Evolutionary conservation across 2,329 filamentous ascomycete species (phyloP).

Genomic region (Fusarium pseudonygamai): DNA sequence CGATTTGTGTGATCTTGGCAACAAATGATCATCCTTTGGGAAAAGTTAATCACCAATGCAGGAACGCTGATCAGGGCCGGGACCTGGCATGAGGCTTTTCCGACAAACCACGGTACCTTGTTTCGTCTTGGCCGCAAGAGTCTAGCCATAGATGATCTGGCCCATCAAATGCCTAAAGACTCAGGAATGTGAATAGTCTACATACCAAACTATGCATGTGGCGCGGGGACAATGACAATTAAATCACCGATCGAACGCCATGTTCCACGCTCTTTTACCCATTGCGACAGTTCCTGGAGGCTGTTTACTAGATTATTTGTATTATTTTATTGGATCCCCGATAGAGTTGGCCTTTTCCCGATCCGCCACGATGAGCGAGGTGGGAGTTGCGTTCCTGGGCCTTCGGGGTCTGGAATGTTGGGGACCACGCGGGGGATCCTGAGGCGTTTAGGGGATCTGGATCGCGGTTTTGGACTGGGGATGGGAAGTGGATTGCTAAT

Average conservation of each 20-base stretch:
- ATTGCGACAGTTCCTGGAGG: background rate
- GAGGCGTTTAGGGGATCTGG: background rate
- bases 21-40: background rate
- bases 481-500: background rate
- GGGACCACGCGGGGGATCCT: background rate
- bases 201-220: conserved; percentile 8
- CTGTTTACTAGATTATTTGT: background rate
- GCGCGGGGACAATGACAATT: background rate
- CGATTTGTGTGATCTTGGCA: background rate
- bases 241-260: background rate
- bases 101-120: background rate
- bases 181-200: background rate
- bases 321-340: accelerated
- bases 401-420: background rate
- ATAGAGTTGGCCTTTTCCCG: background rate
- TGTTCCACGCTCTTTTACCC: background rate
- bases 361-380: background rate
- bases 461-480: background rate
- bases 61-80: conserved; percentile 16
- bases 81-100: conserved; percentile 1
- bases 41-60: background rate
- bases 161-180: background rate
- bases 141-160: background rate
- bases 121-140: conserved; percentile 6
- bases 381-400: background rate